These are phyloP conservation scores for Ganoderma lingzhi DNA, from an alignment of 1,284 basidiomycete genomes.

Conservation along the genomic window DNA sequence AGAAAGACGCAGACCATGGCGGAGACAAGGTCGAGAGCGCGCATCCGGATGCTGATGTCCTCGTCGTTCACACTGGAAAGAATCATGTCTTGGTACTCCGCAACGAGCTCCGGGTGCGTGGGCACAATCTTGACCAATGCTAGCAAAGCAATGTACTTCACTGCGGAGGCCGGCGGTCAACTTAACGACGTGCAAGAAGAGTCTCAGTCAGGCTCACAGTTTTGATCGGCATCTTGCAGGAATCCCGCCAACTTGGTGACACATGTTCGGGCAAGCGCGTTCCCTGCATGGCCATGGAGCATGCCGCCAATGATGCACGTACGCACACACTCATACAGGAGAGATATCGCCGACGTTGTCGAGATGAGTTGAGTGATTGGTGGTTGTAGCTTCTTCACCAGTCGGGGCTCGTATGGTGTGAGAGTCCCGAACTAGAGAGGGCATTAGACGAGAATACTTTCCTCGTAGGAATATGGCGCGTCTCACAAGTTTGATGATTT, in stretches of 20 bases:
- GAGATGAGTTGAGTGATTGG: conserved; percentile 96
- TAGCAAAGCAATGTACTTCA: conserved; percentile 96
- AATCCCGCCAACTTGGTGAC: conserved; percentile 95
- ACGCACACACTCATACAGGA: conserved; percentile 98
- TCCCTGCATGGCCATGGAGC: conserved; percentile 84
- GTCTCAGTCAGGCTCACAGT: conserved; percentile 61
- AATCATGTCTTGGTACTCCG: conserved; percentile 93
- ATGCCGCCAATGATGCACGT: conserved; percentile 98
- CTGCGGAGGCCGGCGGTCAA: conserved; percentile 50
- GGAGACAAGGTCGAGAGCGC: conserved; percentile 92
- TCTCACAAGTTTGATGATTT: conserved; percentile 93
- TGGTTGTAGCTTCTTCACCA: conserved; percentile 93
- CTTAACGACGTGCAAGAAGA: conserved; percentile 5
- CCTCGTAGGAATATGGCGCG: conserved; percentile 17
- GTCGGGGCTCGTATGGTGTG: conserved; percentile 90
- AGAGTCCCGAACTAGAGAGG: conserved; percentile 85
- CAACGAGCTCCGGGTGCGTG: conserved; percentile 90
- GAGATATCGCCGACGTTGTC: conserved; percentile 94
- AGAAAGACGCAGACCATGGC: conserved; percentile 76
- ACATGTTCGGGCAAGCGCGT: conserved; percentile 86
- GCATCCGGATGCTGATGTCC: conserved; percentile 95
- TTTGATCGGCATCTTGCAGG: conserved; percentile 94
- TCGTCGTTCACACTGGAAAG: conserved; percentile 91
- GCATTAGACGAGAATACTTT: conserved; percentile 18
- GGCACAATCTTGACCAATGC: conserved; percentile 97